phyloP scores from a whole-genome alignment of 129 eudicot genomes.

The Escallonia herrerae region DNA sequence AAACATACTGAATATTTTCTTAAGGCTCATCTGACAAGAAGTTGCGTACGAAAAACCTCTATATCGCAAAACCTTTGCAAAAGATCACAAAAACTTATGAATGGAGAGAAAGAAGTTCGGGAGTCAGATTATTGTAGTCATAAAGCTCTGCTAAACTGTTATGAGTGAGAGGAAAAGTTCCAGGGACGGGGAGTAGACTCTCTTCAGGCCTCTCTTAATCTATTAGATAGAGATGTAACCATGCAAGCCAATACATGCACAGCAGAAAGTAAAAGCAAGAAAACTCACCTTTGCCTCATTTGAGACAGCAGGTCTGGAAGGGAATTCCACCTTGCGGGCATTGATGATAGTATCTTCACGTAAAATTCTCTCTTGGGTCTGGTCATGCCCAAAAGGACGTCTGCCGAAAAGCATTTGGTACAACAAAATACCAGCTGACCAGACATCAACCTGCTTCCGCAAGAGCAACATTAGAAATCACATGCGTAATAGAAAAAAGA shows the following conservation, averaged over 20 bases:
- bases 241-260: too few species aligned
- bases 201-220: too few species aligned
- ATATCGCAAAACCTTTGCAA: too few species aligned
- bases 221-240: too few species aligned
- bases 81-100: too few species aligned
- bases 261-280: background rate
- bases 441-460: constrained; percentile 78
- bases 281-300: constrained; percentile 73
- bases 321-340: constrained; percentile 94
- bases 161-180: too few species aligned
- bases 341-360: constrained; percentile 97
- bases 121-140: too few species aligned
- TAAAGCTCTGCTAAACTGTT: too few species aligned
- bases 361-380: constrained; percentile 88
- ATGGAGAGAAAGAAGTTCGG: too few species aligned
- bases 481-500: background rate
- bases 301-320: constrained; percentile 89
- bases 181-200: too few species aligned
- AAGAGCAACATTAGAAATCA: constrained; percentile 8
- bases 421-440: constrained; percentile 90
- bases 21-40: background rate
- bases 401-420: constrained; percentile 96
- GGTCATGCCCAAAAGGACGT: constrained; percentile 99
- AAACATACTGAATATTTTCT: background rate
- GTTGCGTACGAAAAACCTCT: too few species aligned